These are phyloP conservation scores for Gilbertella persicaria DNA, from an alignment of 371 early-diverging fungal species.

Conservation along the genomic window DNA sequence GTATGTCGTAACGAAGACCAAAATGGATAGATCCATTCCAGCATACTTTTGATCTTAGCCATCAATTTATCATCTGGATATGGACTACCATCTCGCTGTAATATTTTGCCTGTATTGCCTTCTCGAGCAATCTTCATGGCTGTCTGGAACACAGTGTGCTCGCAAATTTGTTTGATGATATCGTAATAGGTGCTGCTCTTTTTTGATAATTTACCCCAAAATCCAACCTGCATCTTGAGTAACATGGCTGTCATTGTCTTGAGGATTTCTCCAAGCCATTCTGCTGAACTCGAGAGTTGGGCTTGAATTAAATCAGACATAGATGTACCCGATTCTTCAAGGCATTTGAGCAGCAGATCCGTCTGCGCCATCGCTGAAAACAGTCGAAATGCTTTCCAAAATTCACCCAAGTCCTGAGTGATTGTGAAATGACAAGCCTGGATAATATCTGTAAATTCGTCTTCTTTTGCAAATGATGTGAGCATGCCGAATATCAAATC, in stretches of 20 bases:
- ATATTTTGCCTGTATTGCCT: slow-evolving; percentile 32
- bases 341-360: slow-evolving; percentile 1
- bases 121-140: slow-evolving; percentile 40
- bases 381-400: slow-evolving; percentile 38
- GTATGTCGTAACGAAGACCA: slow-evolving; percentile 33
- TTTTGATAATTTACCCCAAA: slow-evolving; percentile 25
- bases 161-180: slow-evolving; percentile 37
- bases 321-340: slow-evolving; percentile 18
- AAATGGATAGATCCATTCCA: slow-evolving; percentile 42
- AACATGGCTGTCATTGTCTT: slow-evolving; percentile 35
- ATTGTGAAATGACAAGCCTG: slow-evolving; percentile 6
- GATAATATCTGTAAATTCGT: background rate
- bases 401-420: slow-evolving; percentile 25
- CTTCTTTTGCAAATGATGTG: slow-evolving; percentile 6
- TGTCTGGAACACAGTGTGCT: slow-evolving; percentile 32
- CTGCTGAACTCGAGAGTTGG: slow-evolving; percentile 18
- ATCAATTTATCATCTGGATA: slow-evolving; percentile 42
- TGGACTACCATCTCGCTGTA: slow-evolving; percentile 36
- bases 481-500: slow-evolving; percentile 12
- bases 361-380: slow-evolving; percentile 13
- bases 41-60: slow-evolving; percentile 32
- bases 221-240: slow-evolving; percentile 24
- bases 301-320: slow-evolving; percentile 17
- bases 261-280: slow-evolving; percentile 33
- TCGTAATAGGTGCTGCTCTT: slow-evolving; percentile 13